Base-by-base conservation (phyloP, 768 basidiomycete genomes). In the Kwoniella pini region DNA sequence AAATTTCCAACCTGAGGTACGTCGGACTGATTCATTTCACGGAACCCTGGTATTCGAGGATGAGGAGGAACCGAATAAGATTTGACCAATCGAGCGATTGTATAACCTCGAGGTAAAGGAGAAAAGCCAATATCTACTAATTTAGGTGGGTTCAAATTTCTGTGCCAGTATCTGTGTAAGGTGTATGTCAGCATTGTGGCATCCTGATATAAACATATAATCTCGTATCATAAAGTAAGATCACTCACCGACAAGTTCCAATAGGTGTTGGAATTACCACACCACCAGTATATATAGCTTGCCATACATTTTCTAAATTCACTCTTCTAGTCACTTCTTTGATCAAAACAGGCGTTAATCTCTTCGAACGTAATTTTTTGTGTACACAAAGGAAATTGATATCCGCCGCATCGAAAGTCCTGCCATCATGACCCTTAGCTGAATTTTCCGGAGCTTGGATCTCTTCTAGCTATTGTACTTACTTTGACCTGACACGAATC, bases 381-480 rank as follows among this genome's bases (percentile, higher is more conserved):
- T 96, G 94, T 1, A 97, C 87, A 71, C 92, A 95, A 50, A 99
- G 87, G 79, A 90, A 98, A 79, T 98, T 99, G 81, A 99, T 94
- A 79, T 98, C 96, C 76, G 87, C 87, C 40, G 86, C 85, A 27
- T 79, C 80, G 72, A 98, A 83, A 4, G 82, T 79, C 45, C 90
- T 93, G 44, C n/a, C n/a, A 22, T 2, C 10, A 15, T 17, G 15
- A 21, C 30, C 12, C n/a, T 30, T 22, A 30, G 11, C 19, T 21
- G 22, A 26, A n/a, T 11, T 30, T 48, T 19, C 44, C 28, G 21
- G 21, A 12, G 13, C 28, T 19, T 24, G 17, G 19, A n/a, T 22
- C 19, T 17, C 19, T 31, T n/a, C 3, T 24, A 24, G 33, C 54
- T 38, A 21, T 17, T 15, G 31, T 10, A 78, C 88, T 76, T 70